Percentiles rank a stretch among this genome's conserved stretches.
Conservation (phyloP, 495 filamentous ascomycete species). For the Xylaria palmicola region DNA sequence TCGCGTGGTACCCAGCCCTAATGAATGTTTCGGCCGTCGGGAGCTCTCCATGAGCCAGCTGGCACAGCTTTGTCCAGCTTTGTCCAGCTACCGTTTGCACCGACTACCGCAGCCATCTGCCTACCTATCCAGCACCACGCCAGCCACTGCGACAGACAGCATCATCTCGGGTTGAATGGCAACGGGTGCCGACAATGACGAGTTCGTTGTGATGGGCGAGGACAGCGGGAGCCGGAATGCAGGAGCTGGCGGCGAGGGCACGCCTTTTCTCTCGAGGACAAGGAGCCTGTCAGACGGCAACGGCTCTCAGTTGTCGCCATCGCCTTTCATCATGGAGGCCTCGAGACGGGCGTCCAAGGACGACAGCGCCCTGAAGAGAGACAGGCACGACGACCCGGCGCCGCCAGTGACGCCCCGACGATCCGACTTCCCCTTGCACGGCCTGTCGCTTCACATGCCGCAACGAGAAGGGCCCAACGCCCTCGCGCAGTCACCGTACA, state of each 20-base stretch:
- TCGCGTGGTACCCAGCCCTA: not conserved
- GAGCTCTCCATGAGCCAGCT: not conserved
- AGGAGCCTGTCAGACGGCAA: slow-evolving; percentile 53
- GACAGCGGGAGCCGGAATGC: slow-evolving; percentile 16
- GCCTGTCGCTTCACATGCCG: slow-evolving; percentile 74
- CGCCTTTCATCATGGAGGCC: slow-evolving; percentile 62
- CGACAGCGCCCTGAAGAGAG: slow-evolving; percentile 62
- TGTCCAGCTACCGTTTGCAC: not conserved
- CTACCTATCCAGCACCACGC: not conserved
- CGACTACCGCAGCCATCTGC: not conserved
- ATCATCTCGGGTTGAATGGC: slow-evolving; percentile 5
- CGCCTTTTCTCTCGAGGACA: slow-evolving; percentile 34
- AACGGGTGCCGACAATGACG: slow-evolving; percentile 10
- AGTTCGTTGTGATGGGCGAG: slow-evolving; percentile 32
- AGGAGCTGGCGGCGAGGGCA: slow-evolving; percentile 22
- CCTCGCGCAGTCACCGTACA: slow-evolving; percentile 47
- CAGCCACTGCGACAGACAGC: not conserved
- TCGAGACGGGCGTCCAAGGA: slow-evolving; percentile 67
- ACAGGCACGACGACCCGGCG: slow-evolving; percentile 31
- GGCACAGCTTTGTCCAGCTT: not conserved
- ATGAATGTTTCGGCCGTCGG: not conserved
- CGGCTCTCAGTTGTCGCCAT: slow-evolving; percentile 58
- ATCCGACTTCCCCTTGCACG: slow-evolving; percentile 56
- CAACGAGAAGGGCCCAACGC: slow-evolving; percentile 48
- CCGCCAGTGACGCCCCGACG: slow-evolving; percentile 64